These are phyloP conservation scores for Prunus mongolica DNA, from an alignment of 306 rosid species.

Conservation along the genomic window DNA sequence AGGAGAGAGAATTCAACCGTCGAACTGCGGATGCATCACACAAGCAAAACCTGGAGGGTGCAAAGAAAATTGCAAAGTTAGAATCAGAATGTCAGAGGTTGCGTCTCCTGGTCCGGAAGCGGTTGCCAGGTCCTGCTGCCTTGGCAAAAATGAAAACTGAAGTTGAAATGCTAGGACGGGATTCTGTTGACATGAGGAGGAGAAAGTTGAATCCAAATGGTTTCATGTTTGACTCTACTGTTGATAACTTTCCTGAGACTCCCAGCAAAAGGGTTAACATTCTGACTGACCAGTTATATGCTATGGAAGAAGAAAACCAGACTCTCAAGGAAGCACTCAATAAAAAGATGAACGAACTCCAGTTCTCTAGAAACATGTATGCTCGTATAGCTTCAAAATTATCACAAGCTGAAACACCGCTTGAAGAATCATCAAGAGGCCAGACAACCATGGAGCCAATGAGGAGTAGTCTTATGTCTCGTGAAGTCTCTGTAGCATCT, in stretches of 20 bases:
- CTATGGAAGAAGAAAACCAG: slow-evolving; percentile 74
- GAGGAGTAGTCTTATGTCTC: slow-evolving; percentile 35
- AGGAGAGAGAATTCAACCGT: slow-evolving; percentile 77
- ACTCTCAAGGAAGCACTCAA: slow-evolving; percentile 58
- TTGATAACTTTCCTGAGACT: slow-evolving; percentile 52
- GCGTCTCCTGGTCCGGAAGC: slow-evolving; percentile 73
- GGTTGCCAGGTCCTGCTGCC: slow-evolving; percentile 93
- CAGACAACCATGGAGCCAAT: slow-evolving; percentile 33
- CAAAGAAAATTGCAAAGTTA: slow-evolving; percentile 68
- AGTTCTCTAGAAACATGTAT: slow-evolving; percentile 63
- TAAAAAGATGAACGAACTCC: slow-evolving; percentile 65
- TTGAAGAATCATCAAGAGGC: slow-evolving; percentile 46
- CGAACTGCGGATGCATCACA: slow-evolving; percentile 73
- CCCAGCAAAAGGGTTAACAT: slow-evolving; percentile 35
- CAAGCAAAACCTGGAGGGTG: slow-evolving; percentile 69
- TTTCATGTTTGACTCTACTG: slow-evolving; percentile 39
- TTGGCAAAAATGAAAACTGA: slow-evolving; percentile 79
- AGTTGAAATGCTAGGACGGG: slow-evolving; percentile 73
- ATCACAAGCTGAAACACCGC: slow-evolving; percentile 42
- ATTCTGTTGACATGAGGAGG: slow-evolving; percentile 49
- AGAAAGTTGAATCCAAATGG: slow-evolving; percentile 44
- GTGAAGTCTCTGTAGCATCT: slow-evolving; percentile 51
- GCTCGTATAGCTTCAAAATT: slow-evolving; percentile 58
- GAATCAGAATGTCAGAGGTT: slow-evolving; percentile 94
- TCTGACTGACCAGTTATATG: slow-evolving; percentile 52